Evolutionary conservation across 2,329 filamentous ascomycete genomes (phyloP), one percentile per base, ranked within the genome.

Genomic region (Cordyceps fumosorosea): DNA sequence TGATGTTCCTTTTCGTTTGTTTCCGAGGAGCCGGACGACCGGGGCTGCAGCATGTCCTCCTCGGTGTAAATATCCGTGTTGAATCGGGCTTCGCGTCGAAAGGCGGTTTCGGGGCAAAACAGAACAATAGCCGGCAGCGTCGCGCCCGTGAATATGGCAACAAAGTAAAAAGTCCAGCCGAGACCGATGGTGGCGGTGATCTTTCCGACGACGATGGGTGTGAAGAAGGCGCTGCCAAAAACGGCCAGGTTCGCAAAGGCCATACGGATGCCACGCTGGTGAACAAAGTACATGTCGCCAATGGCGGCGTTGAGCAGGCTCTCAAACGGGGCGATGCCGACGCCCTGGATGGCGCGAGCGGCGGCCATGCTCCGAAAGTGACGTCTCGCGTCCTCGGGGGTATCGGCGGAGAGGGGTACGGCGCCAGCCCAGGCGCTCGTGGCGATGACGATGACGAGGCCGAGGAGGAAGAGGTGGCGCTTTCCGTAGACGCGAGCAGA

Each of bases 401-500:
- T 53, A 1, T 44, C 22, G 55, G 55, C 14, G 3, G 12, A 3
- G 5, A 45, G 45, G 3, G 60, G 60, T 18, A 84, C 85, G 0
- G 82, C 84, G 34, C 90, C 90, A 26, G 85, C 92, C 93, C 93
- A 97, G 7, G 83, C 84, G 66, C 87, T 90, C 62, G 88, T 89
- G 50, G 83, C 78, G 48, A 96, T 82, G 68, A 96, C 81, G 63
- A 96, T 81, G 54, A 90, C 66, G 52, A 88, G 87, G 8, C 91
- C 92, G 2, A 96, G 68, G 29, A 97, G 76, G 73, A 96, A 97
- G 18, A 92, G 77, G 77, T 97, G 93, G 47, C 93, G 84, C 75
- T 96, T 97, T 45, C 93, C 93, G 90, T 91, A 97, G 65, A 97
- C 88, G 62, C 93, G 85, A 22, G 90, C 91, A 0, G 89, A 90